A percentile compares a stretch with the other conserved stretches of the same genome.
Conservation (phyloP, 75 land plant species). For the Selaginella tamariscina region DNA sequence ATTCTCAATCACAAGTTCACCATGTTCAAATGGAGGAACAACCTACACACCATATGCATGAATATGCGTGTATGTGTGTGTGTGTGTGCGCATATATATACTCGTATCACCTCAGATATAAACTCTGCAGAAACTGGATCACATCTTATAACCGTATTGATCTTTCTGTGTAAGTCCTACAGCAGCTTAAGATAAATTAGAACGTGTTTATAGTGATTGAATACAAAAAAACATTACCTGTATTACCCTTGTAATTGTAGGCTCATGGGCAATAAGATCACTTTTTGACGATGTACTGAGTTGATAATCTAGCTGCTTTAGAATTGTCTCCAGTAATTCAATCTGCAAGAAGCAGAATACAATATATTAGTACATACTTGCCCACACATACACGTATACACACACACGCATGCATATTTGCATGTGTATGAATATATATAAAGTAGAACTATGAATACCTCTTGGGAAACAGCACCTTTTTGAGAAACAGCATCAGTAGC, state of each 20-base stretch:
- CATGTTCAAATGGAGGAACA: conserved; percentile 23
- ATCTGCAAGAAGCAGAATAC: conserved; percentile 14
- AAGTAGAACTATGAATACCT: conserved; percentile 11
- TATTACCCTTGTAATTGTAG: conserved; percentile 20
- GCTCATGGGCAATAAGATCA: conserved; percentile 32
- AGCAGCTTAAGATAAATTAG: background rate
- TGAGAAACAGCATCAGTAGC: conserved; percentile 21
- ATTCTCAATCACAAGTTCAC: conserved; percentile 23
- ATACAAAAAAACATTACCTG: conserved; percentile 11
- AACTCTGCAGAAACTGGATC: conserved; percentile 23
- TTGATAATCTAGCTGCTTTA: conserved; percentile 25
- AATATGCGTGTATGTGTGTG: background rate
- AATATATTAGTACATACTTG: background rate
- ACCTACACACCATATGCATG: conserved; percentile 19
- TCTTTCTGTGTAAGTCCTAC: conserved; percentile 23
- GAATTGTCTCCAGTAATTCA: conserved; percentile 25
- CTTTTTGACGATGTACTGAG: conserved; percentile 21
- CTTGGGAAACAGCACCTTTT: conserved; percentile 27
- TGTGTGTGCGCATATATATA: background rate
- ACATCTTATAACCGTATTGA: conserved; percentile 14
- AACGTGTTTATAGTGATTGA: background rate
- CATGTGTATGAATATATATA: background rate
- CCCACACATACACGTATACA: background rate
- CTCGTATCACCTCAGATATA: conserved; percentile 23
- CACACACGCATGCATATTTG: background rate